Evolutionary conservation across 345 rosid species (phyloP).

Genomic region (Boechera stricta): DNA sequence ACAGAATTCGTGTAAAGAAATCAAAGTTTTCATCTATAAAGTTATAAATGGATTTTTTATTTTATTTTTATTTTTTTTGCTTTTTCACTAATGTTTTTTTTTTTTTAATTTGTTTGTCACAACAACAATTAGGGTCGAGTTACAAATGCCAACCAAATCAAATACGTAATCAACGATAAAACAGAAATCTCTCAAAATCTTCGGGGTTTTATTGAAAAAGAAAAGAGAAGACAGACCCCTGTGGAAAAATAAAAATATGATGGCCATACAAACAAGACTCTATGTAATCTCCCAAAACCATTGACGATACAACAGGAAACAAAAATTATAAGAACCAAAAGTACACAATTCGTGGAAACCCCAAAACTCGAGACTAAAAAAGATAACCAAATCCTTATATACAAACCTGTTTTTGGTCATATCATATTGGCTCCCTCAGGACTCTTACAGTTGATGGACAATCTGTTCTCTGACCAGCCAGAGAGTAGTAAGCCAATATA

Average conservation of each 20-base stretch:
- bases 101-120: background rate
- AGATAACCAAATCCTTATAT: constrained; percentile 36
- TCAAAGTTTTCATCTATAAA: background rate
- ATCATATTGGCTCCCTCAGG: constrained; percentile 30
- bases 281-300: constrained; percentile 40
- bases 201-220: constrained; percentile 21
- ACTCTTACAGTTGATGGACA: constrained; percentile 67
- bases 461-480: constrained; percentile 90
- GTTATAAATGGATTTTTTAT: background rate
- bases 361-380: constrained; percentile 26
- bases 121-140: background rate
- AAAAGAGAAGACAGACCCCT: constrained; percentile 25
- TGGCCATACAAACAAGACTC: constrained; percentile 40
- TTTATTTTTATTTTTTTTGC: background rate
- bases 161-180: background rate
- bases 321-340: background rate
- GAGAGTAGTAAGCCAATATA: constrained; percentile 89
- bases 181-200: constrained; percentile 22
- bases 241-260: background rate
- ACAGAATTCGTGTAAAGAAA: background rate
- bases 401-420: constrained; percentile 39
- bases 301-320: constrained; percentile 31
- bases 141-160: constrained; percentile 8
- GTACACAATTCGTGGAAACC: constrained; percentile 23
- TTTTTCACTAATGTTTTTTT: background rate